Percentiles rank a stretch among this genome's conserved stretches.
Conservation (phyloP, 2,329 filamentous ascomycete species). For the Phaeosphaeria sp. region DNA sequence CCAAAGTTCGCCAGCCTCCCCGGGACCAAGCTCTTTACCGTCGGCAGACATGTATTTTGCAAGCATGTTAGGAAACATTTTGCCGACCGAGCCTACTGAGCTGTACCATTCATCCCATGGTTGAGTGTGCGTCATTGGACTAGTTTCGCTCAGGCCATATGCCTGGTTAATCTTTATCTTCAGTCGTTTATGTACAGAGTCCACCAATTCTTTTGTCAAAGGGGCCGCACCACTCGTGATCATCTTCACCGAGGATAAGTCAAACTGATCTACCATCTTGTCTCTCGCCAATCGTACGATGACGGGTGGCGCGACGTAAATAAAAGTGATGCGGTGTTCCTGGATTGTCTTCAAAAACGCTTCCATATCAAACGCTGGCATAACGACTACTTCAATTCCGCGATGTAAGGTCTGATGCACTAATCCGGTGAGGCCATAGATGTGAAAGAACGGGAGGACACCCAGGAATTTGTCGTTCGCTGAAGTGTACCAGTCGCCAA, state of each 20-base stretch:
- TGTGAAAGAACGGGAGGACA: constrained; percentile 88
- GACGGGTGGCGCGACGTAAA: constrained; percentile 83
- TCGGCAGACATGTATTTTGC: constrained; percentile 74
- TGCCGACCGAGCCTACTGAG: constrained; percentile 72
- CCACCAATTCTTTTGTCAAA: constrained; percentile 77
- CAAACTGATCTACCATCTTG: constrained; percentile 77
- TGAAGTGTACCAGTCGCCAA: constrained; percentile 77
- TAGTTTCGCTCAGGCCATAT: constrained; percentile 33
- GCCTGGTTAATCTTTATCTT: constrained; percentile 49
- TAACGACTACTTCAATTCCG: constrained; percentile 72
- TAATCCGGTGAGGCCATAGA: constrained; percentile 80
- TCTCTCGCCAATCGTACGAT: constrained; percentile 79
- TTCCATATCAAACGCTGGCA: constrained; percentile 81
- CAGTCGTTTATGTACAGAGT: constrained; percentile 74
- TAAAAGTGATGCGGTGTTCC: constrained; percentile 73
- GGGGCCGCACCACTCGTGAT: constrained; percentile 87
- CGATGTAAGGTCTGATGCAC: constrained; percentile 71
- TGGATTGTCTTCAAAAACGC: constrained; percentile 78
- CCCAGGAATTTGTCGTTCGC: constrained; percentile 71
- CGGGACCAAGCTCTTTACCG: constrained; percentile 64
- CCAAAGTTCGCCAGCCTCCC: constrained; percentile 65
- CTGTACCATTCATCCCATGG: constrained; percentile 34
- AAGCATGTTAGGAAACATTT: constrained; percentile 76
- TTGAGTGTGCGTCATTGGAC: constrained; percentile 32
- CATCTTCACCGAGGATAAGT: constrained; percentile 78